Conservation (phyloP, 1,284 basidiomycete species). For the Pseudomicrostroma phylloplanum region DNA sequence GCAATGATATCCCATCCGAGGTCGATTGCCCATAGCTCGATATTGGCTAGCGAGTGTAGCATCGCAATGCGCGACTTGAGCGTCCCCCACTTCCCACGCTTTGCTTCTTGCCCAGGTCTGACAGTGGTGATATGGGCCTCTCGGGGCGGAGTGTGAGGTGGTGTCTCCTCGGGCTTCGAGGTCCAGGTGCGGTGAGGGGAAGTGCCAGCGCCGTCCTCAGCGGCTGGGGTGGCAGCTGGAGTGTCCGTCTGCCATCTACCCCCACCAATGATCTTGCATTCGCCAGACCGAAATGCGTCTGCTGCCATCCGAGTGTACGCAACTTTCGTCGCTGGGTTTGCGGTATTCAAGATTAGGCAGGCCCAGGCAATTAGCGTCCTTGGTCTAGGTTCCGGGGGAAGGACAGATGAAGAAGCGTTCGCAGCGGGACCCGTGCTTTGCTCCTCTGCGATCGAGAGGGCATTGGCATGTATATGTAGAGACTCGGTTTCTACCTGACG, state of each 20-base stretch:
- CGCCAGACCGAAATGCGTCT: constrained; percentile 64
- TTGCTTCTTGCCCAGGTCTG: constrained; percentile 61
- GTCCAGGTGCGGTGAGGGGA: constrained; percentile 18
- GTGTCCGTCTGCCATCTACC: constrained; percentile 20
- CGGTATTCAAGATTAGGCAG: constrained; percentile 66
- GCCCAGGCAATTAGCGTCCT: constrained; percentile 68
- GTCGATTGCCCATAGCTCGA: constrained; percentile 74
- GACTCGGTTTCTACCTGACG: constrained; percentile 18
- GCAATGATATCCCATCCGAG: constrained; percentile 63
- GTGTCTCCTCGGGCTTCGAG: constrained; percentile 45
- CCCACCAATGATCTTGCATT: constrained; percentile 62
- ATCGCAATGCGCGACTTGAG: constrained; percentile 66
- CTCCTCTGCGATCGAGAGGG: neutral
- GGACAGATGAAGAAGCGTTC: neutral
- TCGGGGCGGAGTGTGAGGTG: constrained; percentile 66
- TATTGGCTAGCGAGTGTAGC: constrained; percentile 75
- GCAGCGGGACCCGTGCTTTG: neutral
- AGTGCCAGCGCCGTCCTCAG: constrained; percentile 8
- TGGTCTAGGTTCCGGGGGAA: constrained; percentile 25
- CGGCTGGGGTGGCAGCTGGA: neutral
- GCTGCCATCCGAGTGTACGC: constrained; percentile 66
- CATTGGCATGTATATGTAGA: constrained; percentile 11
- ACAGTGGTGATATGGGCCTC: constrained; percentile 57
- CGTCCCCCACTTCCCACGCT: constrained; percentile 57
- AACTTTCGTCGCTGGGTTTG: constrained; percentile 66